Conservation (phyloP, 2,329 filamentous ascomycete species). For the Scytalidium sp. region DNA sequence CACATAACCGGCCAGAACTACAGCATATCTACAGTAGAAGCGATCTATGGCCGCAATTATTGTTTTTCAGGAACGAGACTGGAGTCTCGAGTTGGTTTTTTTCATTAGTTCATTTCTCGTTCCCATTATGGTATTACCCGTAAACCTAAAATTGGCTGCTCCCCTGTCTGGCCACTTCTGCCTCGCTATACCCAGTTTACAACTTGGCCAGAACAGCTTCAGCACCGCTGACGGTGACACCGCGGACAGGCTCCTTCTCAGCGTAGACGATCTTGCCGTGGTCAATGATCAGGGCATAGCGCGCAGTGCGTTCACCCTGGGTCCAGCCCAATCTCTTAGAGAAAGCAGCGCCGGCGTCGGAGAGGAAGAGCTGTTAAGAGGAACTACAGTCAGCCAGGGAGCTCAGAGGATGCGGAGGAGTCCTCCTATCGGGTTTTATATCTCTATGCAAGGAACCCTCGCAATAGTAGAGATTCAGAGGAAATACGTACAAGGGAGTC, state of each 20-base stretch:
- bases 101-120: not conserved
- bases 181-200: too few species aligned
- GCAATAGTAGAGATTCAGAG: too few species aligned
- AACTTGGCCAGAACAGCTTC: slow-evolving; percentile 28
- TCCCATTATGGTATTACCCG: too few species aligned
- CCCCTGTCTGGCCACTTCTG: too few species aligned
- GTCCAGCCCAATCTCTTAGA: slow-evolving; percentile 64
- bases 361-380: slow-evolving; percentile 58
- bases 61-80: too few species aligned
- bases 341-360: slow-evolving; percentile 62
- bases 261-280: slow-evolving; percentile 67
- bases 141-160: too few species aligned
- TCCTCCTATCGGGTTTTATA: too few species aligned
- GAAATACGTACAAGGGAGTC: slow-evolving; percentile 57
- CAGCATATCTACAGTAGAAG: too few species aligned
- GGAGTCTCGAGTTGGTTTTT: too few species aligned
- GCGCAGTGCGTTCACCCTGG: slow-evolving; percentile 56
- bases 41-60: too few species aligned
- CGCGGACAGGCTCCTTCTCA: slow-evolving; percentile 51
- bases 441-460: too few species aligned
- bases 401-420: not conserved
- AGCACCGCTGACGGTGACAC: slow-evolving; percentile 26
- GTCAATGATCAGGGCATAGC: slow-evolving; percentile 67
- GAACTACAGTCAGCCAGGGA: not conserved
- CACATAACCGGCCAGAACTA: too few species aligned